These are phyloP conservation scores for Centella asiatica DNA, from an alignment of 129 eudicot species.

Conservation along the genomic window DNA sequence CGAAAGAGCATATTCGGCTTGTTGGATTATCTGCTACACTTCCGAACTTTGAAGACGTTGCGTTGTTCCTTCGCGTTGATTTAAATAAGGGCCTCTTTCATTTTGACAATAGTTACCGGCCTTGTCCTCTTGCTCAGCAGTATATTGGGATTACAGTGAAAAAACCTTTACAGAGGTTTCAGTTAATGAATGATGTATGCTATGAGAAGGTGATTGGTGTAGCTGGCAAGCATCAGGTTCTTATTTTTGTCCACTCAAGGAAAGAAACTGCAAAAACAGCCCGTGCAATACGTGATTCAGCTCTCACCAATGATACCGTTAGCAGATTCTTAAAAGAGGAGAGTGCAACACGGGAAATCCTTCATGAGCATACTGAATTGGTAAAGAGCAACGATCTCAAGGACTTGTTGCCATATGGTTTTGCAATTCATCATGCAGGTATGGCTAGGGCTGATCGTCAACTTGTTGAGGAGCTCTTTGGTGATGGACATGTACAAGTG, in stretches of 20 bases:
- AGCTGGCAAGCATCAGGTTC: conserved; percentile 89
- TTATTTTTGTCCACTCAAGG: conserved; percentile 85
- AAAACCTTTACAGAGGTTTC: conserved; percentile 92
- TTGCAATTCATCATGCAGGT: conserved; percentile 91
- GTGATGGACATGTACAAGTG: conserved; percentile 79
- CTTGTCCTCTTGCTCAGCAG: conserved; percentile 93
- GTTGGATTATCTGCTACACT: conserved; percentile 90
- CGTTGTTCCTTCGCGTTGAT: conserved; percentile 63
- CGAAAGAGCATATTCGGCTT: conserved; percentile 90
- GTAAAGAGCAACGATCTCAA: conserved; percentile 84
- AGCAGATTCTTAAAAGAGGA: conserved; percentile 75
- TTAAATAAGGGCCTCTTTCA: conserved; percentile 64
- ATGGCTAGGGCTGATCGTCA: conserved; percentile 80
- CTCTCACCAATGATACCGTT: conserved; percentile 74
- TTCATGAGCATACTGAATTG: conserved; percentile 59
- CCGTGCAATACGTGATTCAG: conserved; percentile 79
- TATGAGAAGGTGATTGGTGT: conserved; percentile 68
- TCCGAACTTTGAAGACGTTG: conserved; percentile 84
- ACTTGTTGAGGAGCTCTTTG: conserved; percentile 83
- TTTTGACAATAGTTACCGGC: conserved; percentile 90
- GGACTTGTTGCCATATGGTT: conserved; percentile 82
- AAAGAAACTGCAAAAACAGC: conserved; percentile 91
- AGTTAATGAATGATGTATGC: conserved; percentile 83
- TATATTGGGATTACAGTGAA: conserved; percentile 81
- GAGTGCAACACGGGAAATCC: conserved; percentile 81